These are phyloP conservation scores for Lepidium sativum DNA, from an alignment of 345 rosid genomes.

Conservation along the genomic window DNA sequence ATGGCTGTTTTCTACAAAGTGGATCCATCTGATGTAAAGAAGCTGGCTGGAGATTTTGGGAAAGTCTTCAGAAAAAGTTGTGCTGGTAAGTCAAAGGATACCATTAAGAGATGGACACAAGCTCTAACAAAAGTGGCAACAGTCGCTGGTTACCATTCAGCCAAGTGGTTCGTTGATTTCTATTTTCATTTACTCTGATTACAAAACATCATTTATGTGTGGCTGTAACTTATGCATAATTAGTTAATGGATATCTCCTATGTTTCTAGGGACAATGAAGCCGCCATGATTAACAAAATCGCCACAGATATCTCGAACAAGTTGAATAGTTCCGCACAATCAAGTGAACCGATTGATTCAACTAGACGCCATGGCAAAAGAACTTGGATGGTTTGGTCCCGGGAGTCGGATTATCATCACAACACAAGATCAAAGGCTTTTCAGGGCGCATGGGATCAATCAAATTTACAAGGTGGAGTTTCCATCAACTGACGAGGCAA, in stretches of 20 bases:
- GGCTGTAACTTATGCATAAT: too few relatives aligned
- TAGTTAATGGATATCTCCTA: too few relatives aligned
- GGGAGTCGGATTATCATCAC: slow-evolving; percentile 8
- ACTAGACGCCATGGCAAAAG: neutral
- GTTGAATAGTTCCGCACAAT: too few relatives aligned
- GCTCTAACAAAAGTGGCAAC: neutral
- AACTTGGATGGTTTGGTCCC: neutral
- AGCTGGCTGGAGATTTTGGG: too few relatives aligned
- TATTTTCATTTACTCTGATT: too few relatives aligned
- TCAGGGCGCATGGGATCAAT: neutral
- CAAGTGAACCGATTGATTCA: neutral
- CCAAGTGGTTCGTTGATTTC: too few relatives aligned
- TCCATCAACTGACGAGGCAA: neutral
- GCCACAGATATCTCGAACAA: too few relatives aligned
- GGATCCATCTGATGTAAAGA: too few relatives aligned
- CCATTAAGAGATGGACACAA: neutral
- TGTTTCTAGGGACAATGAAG: too few relatives aligned
- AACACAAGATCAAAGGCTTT: neutral
- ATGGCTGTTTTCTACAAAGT: neutral
- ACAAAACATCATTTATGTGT: too few relatives aligned
- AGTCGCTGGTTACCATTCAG: too few relatives aligned
- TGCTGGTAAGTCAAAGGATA: neutral
- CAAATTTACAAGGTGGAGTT: neutral
- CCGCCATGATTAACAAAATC: too few relatives aligned
- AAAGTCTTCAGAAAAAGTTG: neutral